A percentile compares a stretch with the other conserved stretches of the same genome.
Conservation (phyloP, 306 rosid genomes). For the Medicago arabica region DNA sequence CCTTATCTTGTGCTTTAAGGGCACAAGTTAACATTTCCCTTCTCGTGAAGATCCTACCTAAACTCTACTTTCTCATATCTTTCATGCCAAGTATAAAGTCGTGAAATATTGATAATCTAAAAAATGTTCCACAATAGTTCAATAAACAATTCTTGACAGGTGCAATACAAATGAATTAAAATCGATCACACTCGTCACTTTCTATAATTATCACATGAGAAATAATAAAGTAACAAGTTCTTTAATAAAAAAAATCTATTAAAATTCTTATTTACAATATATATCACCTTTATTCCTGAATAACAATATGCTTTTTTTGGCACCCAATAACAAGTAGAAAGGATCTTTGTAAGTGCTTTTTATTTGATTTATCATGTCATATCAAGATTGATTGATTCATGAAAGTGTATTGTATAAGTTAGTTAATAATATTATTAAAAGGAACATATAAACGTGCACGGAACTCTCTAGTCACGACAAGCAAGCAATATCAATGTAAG, state of each 20-base stretch:
- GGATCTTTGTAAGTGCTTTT: not conserved
- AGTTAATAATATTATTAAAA: slow-evolving; percentile 4
- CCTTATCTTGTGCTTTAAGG: too few relatives aligned
- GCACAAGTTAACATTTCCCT: too few relatives aligned
- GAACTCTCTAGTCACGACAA: slow-evolving; percentile 18
- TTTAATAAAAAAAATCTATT: not conserved
- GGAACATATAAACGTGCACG: slow-evolving; percentile 38
- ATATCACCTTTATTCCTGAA: not conserved
- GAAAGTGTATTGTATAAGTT: not conserved
- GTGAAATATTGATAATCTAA: too few relatives aligned
- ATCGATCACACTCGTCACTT: too few relatives aligned
- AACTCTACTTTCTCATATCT: too few relatives aligned
- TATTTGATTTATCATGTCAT: slow-evolving; percentile 3
- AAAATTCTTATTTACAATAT: not conserved
- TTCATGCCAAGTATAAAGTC: too few relatives aligned
- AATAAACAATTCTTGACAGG: too few relatives aligned
- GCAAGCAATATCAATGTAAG: slow-evolving; percentile 5
- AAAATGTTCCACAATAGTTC: too few relatives aligned
- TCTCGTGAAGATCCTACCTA: too few relatives aligned
- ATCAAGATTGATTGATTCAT: not conserved
- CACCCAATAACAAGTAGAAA: slow-evolving; percentile 13
- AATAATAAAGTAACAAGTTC: not conserved
- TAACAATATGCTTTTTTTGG: slow-evolving; percentile 8
- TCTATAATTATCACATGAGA: too few relatives aligned
- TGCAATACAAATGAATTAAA: too few relatives aligned